Conservation (phyloP, 164 flowering plant genomes). For the Dillenia turbinata region DNA sequence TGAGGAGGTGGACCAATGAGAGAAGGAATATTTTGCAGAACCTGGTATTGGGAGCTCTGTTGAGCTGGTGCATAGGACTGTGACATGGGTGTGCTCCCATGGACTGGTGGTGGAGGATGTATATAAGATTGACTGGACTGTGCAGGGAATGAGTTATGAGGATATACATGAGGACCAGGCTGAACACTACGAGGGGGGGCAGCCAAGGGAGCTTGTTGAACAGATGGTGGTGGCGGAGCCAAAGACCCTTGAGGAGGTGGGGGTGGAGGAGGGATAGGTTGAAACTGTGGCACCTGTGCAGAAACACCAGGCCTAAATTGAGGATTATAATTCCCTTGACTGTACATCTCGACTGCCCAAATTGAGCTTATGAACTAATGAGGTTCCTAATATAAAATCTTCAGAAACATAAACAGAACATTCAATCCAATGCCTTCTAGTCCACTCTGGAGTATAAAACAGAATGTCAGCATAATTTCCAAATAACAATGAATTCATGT, state of each 20-base stretch:
- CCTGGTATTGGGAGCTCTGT: conserved; percentile 24
- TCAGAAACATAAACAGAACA: too few relatives aligned
- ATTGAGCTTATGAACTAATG: not conserved
- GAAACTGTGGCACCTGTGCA: conserved; percentile 19
- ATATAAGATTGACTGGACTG: conserved; percentile 24
- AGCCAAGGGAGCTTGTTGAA: conserved; percentile 15
- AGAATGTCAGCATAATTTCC: not conserved
- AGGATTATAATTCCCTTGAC: conserved; percentile 42
- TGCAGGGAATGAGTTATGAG: conserved; percentile 15
- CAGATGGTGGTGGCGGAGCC: conserved; percentile 13
- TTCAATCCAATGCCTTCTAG: not conserved
- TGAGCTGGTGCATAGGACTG: conserved; percentile 22
- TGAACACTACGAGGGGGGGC: conserved; percentile 13
- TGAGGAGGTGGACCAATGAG: conserved; percentile 15
- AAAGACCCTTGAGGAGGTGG: conserved; percentile 22
- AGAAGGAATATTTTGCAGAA: conserved; percentile 21
- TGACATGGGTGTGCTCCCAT: conserved; percentile 17
- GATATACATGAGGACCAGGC: conserved; percentile 13
- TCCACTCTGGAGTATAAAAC: not conserved
- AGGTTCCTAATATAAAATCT: not conserved
- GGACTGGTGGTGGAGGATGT: conserved; percentile 16
- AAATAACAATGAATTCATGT: not conserved
- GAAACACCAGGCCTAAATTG: conserved; percentile 35
- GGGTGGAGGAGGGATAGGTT: conserved; percentile 14
- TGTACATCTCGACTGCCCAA: conserved; percentile 28